Base-by-base conservation (phyloP, 768 basidiomycete species). In the Hypholoma sublateritium region DNA sequence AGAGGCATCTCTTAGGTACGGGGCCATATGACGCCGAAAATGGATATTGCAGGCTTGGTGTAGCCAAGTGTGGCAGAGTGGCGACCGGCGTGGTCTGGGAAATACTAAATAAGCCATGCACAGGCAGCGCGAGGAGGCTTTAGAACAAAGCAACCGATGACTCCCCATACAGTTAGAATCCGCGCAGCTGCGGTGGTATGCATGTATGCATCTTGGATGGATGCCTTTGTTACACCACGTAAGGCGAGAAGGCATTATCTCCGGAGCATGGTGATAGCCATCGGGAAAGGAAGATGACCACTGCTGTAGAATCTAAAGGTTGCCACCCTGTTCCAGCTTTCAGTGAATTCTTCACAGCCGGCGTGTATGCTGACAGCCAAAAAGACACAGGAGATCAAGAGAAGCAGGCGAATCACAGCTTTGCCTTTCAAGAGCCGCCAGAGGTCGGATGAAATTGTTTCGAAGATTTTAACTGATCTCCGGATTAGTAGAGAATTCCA, bases 201-300 rank as follows among this genome's bases (percentile, higher is more conserved):
- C 28, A 32, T 28, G 25, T 28, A 28, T 32, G n/a, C n/a, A n/a
- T n/a, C n/a, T n/a, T n/a, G 28, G 28, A 32, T 32, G 28, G 28
- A 32, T 32, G 28, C 28, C 28, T 32, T 32, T 32, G 28, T 32
- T 32, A 32, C 28, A 32, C 28, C 28, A 32, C 28, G 28, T 32
- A 32, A 32, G 28, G 28, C 32, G 21, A 45, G 41, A 35, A 41
- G 51, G 25, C 12, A 22, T 44, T 44, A 43, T 53, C 39, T 42
- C 42, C 42, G 42, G 53, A 51, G 53, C 53, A 44, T 53, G 42
- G 24, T 53, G 51, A 53, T 53, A 53, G 42, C 25, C 32, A 53
- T 53, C 53, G 51, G 39, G 36, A 25, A 53, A 43, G 22, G 32
- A 43, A 51, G 37, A n/a, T 16, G 14, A 25, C 7, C 22, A 37